Base-by-base conservation (phyloP, 768 basidiomycete species). In the Peribolospora kevripleyi region DNA sequence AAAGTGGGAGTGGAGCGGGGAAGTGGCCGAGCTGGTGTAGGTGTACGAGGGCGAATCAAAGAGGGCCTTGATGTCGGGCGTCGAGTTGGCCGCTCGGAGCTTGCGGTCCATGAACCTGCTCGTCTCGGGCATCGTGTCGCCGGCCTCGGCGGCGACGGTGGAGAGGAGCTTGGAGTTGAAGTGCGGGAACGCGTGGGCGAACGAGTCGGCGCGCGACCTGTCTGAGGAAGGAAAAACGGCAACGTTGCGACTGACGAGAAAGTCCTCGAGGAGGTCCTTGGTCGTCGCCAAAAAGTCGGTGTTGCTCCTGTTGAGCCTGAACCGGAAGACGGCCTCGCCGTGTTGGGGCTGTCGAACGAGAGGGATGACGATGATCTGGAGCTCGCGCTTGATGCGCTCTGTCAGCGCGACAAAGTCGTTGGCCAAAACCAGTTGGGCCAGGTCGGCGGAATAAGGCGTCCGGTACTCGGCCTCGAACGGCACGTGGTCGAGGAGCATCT, bases 91-190 rank as follows among this genome's bases (percentile, higher is more conserved):
- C 11, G 87, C 80, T 50, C 93, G 73, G 2, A 93, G 78, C 68
- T 88, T 93, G 70, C 84, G 86, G 65, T 93, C 86, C 66, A 93
- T 91, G 67, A 91, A 87, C 37, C 87, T 84, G 74, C 91, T 90
- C 2, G 88, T 84, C 65, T 91, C 87, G 42, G 87, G 81, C 64
- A 91, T 90, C 1, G 87, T 86, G 64, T 95, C 90, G 6, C 25
- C 25, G 81, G 82, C 49, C 86, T 75, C 68, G 63, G 63, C 2
- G 60, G 51, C 81, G 86, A 66, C 84, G 84, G 51, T 6, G 61
- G 60, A 14, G 62, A 63, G 57, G 60, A 65, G 36, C 3, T 25
- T 25, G 25, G 65, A 55, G 48, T 61, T 58, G 59, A 66, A 64
- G 58, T 64, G 59, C 39, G 14, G 41, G 36, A 53, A 52, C 42